Percentiles rank a stretch among this genome's conserved stretches.
phyloP scores from a whole-genome alignment of 768 basidiomycete genomes.

The Harrya chromipes region DNA sequence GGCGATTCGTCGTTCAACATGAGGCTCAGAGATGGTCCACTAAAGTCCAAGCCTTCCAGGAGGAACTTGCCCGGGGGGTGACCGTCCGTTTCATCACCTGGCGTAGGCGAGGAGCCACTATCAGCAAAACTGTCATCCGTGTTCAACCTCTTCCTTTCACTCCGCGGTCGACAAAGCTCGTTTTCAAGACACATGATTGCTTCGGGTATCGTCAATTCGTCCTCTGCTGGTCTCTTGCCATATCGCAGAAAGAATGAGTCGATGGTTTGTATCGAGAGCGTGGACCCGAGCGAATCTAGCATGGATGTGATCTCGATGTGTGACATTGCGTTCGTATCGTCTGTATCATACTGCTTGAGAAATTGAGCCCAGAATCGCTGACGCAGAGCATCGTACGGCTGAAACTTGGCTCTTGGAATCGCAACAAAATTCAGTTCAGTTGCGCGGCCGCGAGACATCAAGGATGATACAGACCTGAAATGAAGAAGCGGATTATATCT shows the following conservation, averaged over 20 bases:
- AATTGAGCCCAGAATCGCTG: conserved; percentile 91
- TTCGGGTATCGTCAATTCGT: conserved; percentile 76
- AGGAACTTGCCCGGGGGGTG: conserved; percentile 36
- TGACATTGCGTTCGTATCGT: conserved; percentile 72
- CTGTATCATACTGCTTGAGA: conserved; percentile 85
- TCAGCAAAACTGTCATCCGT: conserved; percentile 42
- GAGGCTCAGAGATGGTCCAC: conserved; percentile 44
- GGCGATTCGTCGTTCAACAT: conserved; percentile 30
- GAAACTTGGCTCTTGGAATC: conserved; percentile 76
- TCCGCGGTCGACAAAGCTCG: conserved; percentile 69
- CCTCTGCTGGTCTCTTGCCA: conserved; percentile 59
- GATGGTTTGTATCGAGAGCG: conserved; percentile 75
- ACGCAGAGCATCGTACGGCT: conserved; percentile 89
- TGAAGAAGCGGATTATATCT: conserved; percentile 68
- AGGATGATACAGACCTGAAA: conserved; percentile 46
- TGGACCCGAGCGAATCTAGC: conserved; percentile 96
- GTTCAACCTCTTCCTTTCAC: conserved; percentile 68
- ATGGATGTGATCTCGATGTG: conserved; percentile 88
- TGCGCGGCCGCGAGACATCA: background rate
- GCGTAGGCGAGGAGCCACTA: conserved; percentile 53
- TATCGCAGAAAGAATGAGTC: conserved; percentile 76
- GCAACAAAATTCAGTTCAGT: conserved; percentile 5
- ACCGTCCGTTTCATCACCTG: conserved; percentile 36
- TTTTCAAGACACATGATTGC: conserved; percentile 81
- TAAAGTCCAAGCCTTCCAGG: conserved; percentile 60